These are phyloP conservation scores for Trichoderma sp. DNA, from an alignment of 2,329 filamentous ascomycete species.

Conservation along the genomic window DNA sequence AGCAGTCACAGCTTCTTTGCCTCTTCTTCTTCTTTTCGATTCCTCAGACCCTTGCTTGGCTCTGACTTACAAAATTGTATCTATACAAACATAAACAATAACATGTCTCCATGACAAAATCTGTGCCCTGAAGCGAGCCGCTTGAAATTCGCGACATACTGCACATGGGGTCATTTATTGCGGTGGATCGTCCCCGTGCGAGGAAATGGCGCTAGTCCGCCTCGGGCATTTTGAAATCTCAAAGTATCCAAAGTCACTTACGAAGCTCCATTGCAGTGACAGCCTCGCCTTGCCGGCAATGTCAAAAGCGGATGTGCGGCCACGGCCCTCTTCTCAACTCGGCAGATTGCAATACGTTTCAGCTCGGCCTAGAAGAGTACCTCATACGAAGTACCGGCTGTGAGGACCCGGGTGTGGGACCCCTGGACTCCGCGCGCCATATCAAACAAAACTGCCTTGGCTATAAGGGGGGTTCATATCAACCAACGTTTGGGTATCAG, in stretches of 20 bases:
- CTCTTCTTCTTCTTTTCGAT: background rate
- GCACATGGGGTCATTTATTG: constrained; percentile 3
- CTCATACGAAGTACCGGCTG: background rate
- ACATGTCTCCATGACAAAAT: background rate
- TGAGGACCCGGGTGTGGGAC: background rate
- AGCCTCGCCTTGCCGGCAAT: background rate
- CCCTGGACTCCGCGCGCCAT: background rate
- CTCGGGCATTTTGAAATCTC: background rate
- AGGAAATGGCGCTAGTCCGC: background rate
- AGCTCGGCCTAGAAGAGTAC: background rate
- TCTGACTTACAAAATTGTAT: background rate
- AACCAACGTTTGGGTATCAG: constrained; percentile 13
- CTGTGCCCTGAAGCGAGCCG: background rate
- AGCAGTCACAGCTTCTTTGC: background rate
- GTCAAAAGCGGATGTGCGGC: constrained; percentile 1
- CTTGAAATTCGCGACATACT: background rate
- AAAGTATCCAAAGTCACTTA: background rate
- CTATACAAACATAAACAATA: background rate
- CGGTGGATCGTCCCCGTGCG: background rate
- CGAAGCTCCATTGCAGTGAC: background rate
- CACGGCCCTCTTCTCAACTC: background rate
- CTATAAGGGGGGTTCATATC: background rate
- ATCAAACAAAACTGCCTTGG: background rate
- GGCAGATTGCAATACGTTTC: constrained; percentile 5
- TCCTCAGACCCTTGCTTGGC: background rate